Base-by-base conservation (phyloP, 768 basidiomycete species). In the Boletellus ananas region DNA sequence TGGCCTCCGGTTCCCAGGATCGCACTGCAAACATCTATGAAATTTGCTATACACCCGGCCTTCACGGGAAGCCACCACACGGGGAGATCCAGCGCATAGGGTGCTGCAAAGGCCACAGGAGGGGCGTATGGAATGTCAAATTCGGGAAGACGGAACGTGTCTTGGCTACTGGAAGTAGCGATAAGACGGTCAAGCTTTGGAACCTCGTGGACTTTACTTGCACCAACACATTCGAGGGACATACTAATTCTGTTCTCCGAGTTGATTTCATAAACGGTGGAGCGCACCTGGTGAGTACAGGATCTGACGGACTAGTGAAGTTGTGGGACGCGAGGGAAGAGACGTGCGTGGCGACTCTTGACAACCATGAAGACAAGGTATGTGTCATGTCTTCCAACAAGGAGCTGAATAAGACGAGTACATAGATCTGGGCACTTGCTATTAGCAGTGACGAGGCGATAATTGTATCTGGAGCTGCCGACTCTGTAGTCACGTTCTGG, bases 341-440 rank as follows among this genome's bases (percentile, higher is more conserved):
- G 64, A 83, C 89, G 59, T 97, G 94, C 59, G 73, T 81, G 7
- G 74, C 83, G 16, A 98, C 95, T 6, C 72, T 99, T 68, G 96
- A 99, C 67, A 95, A 95, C 61, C 96, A 99, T 60, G 92, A 96
- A 66, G 95, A 97, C 56, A 98, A 97, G 79, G 94, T 89, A 52
- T 17, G 83, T 47, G 25, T 9, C 44, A 14, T 25, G 38, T 37
- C 9, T 31, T 47, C 25, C 34, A 6, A 31, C 20, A 23, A 13
- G 33, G 38, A 25, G 48, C 29, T 38, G 35, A 54, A 34, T 48
- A 35, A 35, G 17, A 49, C 37, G 38, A 37, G 31, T n/a, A 5
- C 14, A 18, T 58, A 97, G 95, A 84, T 99, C n/a, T 99, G 96
- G 96, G 94, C 94, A 1, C 76, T 98, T 12, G 83, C 92, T 9